Base-by-base conservation (phyloP, 2,329 filamentous ascomycete species). In the Apiospora saccharicola region DNA sequence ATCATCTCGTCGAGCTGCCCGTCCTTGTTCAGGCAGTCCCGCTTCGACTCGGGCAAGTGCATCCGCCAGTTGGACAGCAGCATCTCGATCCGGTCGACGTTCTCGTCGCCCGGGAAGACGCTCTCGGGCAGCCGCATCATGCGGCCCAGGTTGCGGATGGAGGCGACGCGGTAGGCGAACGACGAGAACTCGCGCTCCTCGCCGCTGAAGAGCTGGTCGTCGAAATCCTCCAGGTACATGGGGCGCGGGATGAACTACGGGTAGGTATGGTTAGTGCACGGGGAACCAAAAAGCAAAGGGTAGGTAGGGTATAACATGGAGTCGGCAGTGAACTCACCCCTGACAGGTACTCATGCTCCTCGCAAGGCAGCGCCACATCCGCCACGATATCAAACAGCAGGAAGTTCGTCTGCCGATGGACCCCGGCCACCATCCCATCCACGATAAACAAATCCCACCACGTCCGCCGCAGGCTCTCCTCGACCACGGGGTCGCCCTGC, bases 371-470 rank as follows among this genome's bases (percentile, higher is more conserved):
- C 2, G 88, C 89, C 2, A 94, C 93, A 76, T 94, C 90, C 19
- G 90, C 87, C 7, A 85, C 82, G 10, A 95, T 86, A 71, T 92
- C 90, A 75, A 90, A 93, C 34, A 94, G 86, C n/a, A 88, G 82
- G 80, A 94, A 93, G 71, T 90, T 92, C 57, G 92, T 92, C 73
- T 90, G 89, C 16, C 91, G 89, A 76, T 93, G 93, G 75, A 97
- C 91, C 4, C 93, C 94, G 6, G 94, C 93, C 75, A 97, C 88
- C 88, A 97, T 92, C 71, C 92, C 94, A 79, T 97, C 94, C 19
- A 94, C 89, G n/a, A 94, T 88, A 79, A 92, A 96, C 4, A 90
- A 79, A 74, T 90, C 94, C 95, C 95, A 98, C 95, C 95, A 98
- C 1, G 95, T 98, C 72, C 95, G 88, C 24, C 94, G 89, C 89